phyloP scores from a whole-genome alignment of 1,284 basidiomycete genomes.

The Cutaneotrichosporon sp. region DNA sequence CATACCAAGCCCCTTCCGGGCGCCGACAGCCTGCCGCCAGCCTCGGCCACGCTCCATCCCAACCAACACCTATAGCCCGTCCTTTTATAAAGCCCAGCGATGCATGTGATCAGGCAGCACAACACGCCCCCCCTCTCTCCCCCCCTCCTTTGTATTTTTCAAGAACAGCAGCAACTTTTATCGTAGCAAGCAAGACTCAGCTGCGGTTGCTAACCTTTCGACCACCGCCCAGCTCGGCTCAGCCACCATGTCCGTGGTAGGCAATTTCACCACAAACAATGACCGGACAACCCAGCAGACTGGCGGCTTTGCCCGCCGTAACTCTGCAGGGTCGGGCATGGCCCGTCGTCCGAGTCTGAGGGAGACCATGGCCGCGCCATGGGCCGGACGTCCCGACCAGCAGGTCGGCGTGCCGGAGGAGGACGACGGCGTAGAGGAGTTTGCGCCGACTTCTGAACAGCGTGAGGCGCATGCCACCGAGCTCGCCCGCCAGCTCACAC shows the following conservation, averaged over 20 bases:
- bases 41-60: neutral
- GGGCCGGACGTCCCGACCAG: too few relatives aligned
- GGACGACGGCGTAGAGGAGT: constrained; percentile 12
- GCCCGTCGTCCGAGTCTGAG: too few relatives aligned
- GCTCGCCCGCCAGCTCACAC: constrained; percentile 34
- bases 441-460: constrained; percentile 7
- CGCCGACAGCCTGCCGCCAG: neutral
- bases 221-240: neutral
- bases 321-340: neutral
- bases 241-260: constrained; percentile 17
- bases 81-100: too few relatives aligned
- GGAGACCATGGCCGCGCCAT: neutral
- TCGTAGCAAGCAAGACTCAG: too few relatives aligned
- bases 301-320: neutral
- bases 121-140: neutral
- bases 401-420: neutral
- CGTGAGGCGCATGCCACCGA: constrained; percentile 21
- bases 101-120: too few relatives aligned
- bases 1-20: neutral
- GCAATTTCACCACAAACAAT: constrained; percentile 11
- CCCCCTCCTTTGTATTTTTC: neutral
- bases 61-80: neutral
- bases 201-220: neutral
- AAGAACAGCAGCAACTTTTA: neutral
- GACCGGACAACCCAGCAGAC: constrained; percentile 5